phyloP scores from a whole-genome alignment of 805 yeast genomes.

The Aciculoconidium aculeatum region DNA sequence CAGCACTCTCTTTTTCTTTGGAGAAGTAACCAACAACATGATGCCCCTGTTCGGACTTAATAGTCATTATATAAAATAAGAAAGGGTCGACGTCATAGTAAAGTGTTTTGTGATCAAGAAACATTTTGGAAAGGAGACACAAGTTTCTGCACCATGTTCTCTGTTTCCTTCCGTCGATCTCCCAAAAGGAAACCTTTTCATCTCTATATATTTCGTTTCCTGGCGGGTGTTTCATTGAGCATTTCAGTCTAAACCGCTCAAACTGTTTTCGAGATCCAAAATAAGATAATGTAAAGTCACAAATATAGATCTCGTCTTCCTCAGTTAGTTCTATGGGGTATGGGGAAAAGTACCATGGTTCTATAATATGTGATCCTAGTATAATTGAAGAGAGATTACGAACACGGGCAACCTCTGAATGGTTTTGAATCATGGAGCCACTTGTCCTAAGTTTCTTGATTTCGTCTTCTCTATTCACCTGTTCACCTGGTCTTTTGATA shows the following conservation, averaged over 20 bases:
- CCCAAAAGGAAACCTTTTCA: conserved; percentile 89
- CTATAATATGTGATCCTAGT: conserved; percentile 86
- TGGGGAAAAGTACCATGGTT: conserved; percentile 99
- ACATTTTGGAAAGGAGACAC: conserved; percentile 83
- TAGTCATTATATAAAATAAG: conserved; percentile 91
- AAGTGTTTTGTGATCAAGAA: conserved; percentile 91
- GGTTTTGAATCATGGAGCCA: conserved; percentile 94
- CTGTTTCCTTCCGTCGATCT: conserved; percentile 94
- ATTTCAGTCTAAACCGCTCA: conserved; percentile 83
- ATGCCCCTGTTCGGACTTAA: conserved; percentile 84
- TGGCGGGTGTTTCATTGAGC: conserved; percentile 92
- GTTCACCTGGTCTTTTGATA: conserved; percentile 56
- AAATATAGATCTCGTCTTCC: conserved; percentile 81
- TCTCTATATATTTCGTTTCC: conserved; percentile 97
- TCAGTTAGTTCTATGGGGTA: conserved; percentile 94
- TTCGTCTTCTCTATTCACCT: conserved; percentile 82
- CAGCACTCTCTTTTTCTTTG: conserved; percentile 94
- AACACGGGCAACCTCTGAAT: conserved; percentile 83
- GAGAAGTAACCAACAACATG: conserved; percentile 96
- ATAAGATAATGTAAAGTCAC: conserved; percentile 85
- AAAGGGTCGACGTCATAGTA: conserved; percentile 99
- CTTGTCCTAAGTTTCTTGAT: conserved; percentile 85
- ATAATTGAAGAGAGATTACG: conserved; percentile 74
- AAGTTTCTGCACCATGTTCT: conserved; percentile 96
- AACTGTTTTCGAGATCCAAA: conserved; percentile 88